These are phyloP conservation scores for Pseudocercospora fijiensis DNA, from an alignment of 2,329 filamentous ascomycete genomes.

Conservation along the genomic window DNA sequence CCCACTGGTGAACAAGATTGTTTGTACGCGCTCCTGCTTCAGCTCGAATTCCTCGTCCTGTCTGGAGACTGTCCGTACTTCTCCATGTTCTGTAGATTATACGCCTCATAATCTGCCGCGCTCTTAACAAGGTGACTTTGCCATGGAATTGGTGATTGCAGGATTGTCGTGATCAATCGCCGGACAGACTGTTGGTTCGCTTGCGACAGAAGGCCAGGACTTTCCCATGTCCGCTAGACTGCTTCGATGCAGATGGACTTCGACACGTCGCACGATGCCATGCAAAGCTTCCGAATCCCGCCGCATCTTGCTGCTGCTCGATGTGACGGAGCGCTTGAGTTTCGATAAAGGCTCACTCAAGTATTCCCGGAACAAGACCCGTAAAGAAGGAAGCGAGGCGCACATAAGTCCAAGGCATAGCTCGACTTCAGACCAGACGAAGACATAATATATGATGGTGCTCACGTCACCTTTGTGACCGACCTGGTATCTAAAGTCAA, in stretches of 20 bases:
- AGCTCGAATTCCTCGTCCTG: conserved; percentile 6
- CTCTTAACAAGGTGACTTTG: conserved; percentile 16
- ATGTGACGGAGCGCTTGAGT: conserved; percentile 17
- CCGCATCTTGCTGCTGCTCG: conserved; percentile 6
- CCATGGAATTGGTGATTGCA: not conserved
- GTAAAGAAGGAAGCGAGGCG: conserved; percentile 45
- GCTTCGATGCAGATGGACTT: conserved; percentile 4
- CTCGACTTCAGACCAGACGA: conserved; percentile 45
- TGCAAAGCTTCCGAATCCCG: conserved; percentile 17
- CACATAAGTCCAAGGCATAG: conserved; percentile 46
- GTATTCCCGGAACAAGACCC: conserved; percentile 46
- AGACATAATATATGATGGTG: conserved; percentile 42
- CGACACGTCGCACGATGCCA: conserved; percentile 12
- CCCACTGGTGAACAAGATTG: conserved; percentile 12
- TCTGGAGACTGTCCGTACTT: conserved; percentile 19
- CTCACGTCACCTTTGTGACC: conserved; percentile 43
- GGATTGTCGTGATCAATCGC: not conserved
- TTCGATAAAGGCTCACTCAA: conserved; percentile 29
- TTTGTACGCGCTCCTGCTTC: not conserved
- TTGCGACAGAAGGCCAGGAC: not conserved
- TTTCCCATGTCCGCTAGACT: not conserved
- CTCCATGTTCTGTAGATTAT: conserved; percentile 26
- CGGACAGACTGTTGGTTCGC: not conserved
- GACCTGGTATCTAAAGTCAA: conserved; percentile 18
- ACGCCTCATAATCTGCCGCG: conserved; percentile 26